Base-by-base conservation (phyloP, 2,329 filamentous ascomycete genomes). In the Colletotrichum sidae region DNA sequence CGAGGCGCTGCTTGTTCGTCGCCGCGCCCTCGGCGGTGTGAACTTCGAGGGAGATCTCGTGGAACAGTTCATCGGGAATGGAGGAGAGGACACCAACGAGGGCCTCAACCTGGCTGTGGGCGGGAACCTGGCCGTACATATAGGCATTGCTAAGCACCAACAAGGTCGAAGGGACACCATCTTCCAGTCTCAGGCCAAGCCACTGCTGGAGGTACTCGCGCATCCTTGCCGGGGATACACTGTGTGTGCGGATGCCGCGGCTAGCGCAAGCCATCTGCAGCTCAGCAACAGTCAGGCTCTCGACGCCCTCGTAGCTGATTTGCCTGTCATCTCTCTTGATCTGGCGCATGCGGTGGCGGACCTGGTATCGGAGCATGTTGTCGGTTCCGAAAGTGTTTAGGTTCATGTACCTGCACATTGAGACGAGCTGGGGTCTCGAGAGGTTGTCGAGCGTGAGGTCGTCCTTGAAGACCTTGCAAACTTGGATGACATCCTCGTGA, bases 381-480 rank as follows among this genome's bases (percentile, higher is more conserved):
- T 99, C 96, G 25, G 96, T 98, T 70, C 96, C 96, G 73, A 98
- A 97, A 0, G 94, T 95, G 82, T 95, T 96, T 61, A 99, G 87
- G 80, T 96, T 97, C 90, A 99, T 94, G 83, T 99, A 99, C 67
- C 93, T 91, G 85, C 96, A 98, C 87, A 98, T 99, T 60, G 92
- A 97, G 37, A 99, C 95, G 55, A 99, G 84, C 80, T 99, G 96
- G 13, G 96, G 96, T 68, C 96, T 88, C 15, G 94, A 97, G 70
- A 99, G 83, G 80, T 99, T 99, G 88, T 99, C 96, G 38, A 99
- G 86, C 0, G 96, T 99, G 73, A 99, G 77, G 78, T 99, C 96
- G 76, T 99, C 96, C 78, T 96, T 96, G 88, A 99, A 99, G 69
- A 97, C 92, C 85, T 97, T 96, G 89, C 96, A 98, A 69, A 99